Evolutionary conservation across 2,329 filamentous ascomycete species (phyloP).

Genomic region (Coniochaeta ligniaria): DNA sequence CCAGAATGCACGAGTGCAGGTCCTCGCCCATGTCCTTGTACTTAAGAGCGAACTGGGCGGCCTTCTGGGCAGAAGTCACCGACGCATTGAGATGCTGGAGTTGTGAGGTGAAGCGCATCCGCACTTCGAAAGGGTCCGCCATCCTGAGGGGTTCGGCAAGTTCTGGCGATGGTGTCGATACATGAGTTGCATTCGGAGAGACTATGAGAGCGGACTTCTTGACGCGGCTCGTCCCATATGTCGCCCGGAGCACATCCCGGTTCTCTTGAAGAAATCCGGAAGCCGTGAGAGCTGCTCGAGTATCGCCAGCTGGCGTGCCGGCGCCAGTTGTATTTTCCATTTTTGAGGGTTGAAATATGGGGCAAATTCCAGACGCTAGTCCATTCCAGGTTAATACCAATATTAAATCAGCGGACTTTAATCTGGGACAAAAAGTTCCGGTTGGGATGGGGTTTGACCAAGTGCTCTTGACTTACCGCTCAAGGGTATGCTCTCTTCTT

Average conservation of each 20-base stretch:
- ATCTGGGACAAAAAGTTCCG: neutral
- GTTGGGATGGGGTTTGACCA: too few species aligned
- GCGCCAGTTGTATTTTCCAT: neutral
- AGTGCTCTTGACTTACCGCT: too few species aligned
- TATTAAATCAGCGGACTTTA: neutral
- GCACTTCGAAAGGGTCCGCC: constrained; percentile 92
- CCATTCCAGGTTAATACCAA: neutral
- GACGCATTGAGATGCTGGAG: constrained; percentile 88
- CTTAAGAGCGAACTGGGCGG: constrained; percentile 89
- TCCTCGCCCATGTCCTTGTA: constrained; percentile 95
- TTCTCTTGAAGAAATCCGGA: neutral
- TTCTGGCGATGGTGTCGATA: neutral
- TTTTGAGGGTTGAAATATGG: neutral
- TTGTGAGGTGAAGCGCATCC: constrained; percentile 90
- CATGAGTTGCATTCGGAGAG: neutral
- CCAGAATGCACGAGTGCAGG: constrained; percentile 91
- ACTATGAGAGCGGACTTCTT: neutral
- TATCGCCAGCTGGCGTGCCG: neutral
- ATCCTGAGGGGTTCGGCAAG: constrained; percentile 23
- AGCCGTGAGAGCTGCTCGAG: neutral
- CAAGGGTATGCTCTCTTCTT: too few species aligned
- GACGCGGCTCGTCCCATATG: neutral
- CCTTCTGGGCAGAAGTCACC: constrained; percentile 82
- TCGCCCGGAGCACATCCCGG: neutral
- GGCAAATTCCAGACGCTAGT: neutral